Percentiles rank a stretch among this genome's conserved stretches.
Evolutionary conservation across 2,329 filamentous ascomycete species (phyloP).

Genomic region (Aphanoascus verrucosus): DNA sequence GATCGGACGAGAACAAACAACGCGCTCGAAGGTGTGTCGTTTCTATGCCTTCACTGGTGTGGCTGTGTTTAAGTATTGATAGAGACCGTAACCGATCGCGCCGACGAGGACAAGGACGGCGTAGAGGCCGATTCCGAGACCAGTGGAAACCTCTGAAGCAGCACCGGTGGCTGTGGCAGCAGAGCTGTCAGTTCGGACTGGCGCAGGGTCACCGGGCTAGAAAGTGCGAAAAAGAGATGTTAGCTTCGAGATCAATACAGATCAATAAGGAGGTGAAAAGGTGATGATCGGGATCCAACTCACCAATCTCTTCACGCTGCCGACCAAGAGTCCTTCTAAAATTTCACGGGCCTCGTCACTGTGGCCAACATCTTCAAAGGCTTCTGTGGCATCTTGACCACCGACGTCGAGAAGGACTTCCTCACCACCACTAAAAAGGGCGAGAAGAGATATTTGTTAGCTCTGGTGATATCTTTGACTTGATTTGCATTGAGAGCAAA

Average conservation of each 20-base stretch:
- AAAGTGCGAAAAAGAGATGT: neutral
- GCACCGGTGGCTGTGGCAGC: slow-evolving; percentile 36
- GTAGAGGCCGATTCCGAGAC: slow-evolving; percentile 69
- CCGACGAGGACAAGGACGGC: slow-evolving; percentile 68
- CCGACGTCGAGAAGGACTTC: slow-evolving; percentile 94
- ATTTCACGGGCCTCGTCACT: slow-evolving; percentile 96
- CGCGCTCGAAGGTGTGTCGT: neutral
- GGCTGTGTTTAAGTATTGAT: slow-evolving; percentile 57
- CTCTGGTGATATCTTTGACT: neutral
- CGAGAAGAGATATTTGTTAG: neutral
- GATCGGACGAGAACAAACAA: neutral
- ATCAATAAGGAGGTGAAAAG: neutral
- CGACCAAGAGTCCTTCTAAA: slow-evolving; percentile 64
- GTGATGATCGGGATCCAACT: slow-evolving; percentile 23
- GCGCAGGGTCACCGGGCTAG: slow-evolving; percentile 63
- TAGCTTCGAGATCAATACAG: slow-evolving; percentile 3
- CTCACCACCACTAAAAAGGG: slow-evolving; percentile 69
- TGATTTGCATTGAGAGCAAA: neutral
- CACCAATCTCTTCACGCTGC: slow-evolving; percentile 71
- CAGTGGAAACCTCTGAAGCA: slow-evolving; percentile 25
- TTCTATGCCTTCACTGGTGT: slow-evolving; percentile 11
- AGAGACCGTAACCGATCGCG: slow-evolving; percentile 64
- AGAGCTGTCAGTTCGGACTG: slow-evolving; percentile 46
- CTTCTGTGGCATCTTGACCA: slow-evolving; percentile 92
- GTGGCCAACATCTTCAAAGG: slow-evolving; percentile 98